Percentiles rank a stretch among this genome's conserved stretches.
Conservation (phyloP, 768 basidiomycete species). For the Trametes elegans region DNA sequence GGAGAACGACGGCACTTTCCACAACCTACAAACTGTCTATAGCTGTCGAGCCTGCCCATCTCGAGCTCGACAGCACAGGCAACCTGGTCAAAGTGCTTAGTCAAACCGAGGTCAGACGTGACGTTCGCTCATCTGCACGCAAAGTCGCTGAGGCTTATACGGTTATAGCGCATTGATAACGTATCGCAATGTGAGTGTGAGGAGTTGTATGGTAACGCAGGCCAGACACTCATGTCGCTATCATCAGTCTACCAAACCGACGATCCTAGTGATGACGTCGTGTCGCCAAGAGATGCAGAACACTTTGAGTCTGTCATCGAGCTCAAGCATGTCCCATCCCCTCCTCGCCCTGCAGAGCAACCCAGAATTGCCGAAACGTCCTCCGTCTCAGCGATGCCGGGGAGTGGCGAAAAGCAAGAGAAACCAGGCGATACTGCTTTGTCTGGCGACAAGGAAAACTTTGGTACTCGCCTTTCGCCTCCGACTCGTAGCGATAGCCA, state of each 20-base stretch:
- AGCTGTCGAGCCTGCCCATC: constrained; percentile 10
- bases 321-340: no score
- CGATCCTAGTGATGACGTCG: constrained; percentile 24
- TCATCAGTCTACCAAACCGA: constrained; percentile 27
- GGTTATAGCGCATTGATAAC: constrained; percentile 21
- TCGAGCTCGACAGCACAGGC: constrained; percentile 25
- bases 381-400: no score
- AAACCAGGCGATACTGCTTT: no score
- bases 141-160: not conserved
- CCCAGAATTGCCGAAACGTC: no score
- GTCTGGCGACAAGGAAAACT: not conserved
- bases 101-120: constrained; percentile 19
- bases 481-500: constrained; percentile 26
- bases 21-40: constrained; percentile 21
- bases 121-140: not conserved
- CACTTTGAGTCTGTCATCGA: not conserved
- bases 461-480: not conserved
- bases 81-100: constrained; percentile 15
- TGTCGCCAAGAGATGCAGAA: not conserved
- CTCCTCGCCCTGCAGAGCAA: no score
- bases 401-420: no score
- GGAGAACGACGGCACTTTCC: not conserved
- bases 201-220: not conserved
- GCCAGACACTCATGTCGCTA: not conserved
- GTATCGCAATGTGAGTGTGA: constrained; percentile 24